These are phyloP conservation scores for Brasenia schreberi DNA, from an alignment of 164 flowering plant species.

Conservation along the genomic window DNA sequence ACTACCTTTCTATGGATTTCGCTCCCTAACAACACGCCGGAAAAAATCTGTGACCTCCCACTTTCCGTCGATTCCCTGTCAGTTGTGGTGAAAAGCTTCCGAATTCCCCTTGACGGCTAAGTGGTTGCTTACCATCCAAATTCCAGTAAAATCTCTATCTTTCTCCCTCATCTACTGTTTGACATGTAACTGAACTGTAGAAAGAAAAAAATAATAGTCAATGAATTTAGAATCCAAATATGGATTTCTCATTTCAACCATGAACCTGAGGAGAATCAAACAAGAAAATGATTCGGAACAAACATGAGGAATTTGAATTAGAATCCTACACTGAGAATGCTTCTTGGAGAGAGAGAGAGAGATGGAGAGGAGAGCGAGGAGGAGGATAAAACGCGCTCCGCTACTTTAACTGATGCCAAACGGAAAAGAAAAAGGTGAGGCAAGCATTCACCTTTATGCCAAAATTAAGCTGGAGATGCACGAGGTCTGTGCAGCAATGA, in stretches of 20 bases:
- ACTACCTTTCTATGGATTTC: not conserved
- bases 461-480: not conserved
- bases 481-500: not conserved
- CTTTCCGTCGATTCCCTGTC: not conserved
- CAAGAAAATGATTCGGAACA: not conserved
- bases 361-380: not conserved
- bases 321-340: not conserved
- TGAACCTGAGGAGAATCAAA: not conserved
- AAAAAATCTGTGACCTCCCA: not conserved
- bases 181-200: not conserved
- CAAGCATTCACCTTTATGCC: constrained; percentile 19
- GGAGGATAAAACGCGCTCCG: constrained; percentile 1
- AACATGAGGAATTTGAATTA: not conserved
- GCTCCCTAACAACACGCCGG: not conserved
- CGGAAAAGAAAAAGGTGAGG: constrained; percentile 39
- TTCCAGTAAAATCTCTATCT: not conserved
- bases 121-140: not conserved
- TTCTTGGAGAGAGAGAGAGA: constrained; percentile 1
- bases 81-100: not conserved
- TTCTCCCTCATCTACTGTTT: not conserved
- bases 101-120: not conserved
- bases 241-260: not conserved
- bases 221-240: not conserved
- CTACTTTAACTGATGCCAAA: constrained; percentile 65
- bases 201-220: not conserved